These are phyloP conservation scores for Stevia rebaudiana DNA, from an alignment of 140 eudicot genomes.

Conservation along the genomic window DNA sequence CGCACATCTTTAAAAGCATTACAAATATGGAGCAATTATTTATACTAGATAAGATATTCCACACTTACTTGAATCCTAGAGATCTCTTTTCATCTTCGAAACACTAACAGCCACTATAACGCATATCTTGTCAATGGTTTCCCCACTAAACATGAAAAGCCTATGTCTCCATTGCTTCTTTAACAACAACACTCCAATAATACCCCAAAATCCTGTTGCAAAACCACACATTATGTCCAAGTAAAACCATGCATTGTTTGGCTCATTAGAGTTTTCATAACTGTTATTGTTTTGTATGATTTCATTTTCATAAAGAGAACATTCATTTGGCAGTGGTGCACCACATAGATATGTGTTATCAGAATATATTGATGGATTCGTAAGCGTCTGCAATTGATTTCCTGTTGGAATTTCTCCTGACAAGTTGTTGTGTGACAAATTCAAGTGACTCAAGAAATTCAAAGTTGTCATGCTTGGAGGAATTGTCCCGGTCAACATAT, in stretches of 20 bases:
- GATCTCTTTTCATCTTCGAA: not conserved
- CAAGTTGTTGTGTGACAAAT: conserved; percentile 31
- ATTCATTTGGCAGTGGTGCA: not conserved
- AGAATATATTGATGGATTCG: conserved; percentile 12
- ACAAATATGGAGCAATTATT: not conserved
- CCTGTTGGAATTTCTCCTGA: conserved; percentile 38
- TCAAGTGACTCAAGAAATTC: not conserved
- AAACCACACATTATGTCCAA: conserved; percentile 14
- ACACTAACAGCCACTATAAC: not conserved
- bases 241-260: not conserved
- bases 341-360: not conserved
- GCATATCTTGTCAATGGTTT: not conserved
- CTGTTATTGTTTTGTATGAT: not conserved
- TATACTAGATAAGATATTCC: not conserved
- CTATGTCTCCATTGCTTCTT: conserved; percentile 7
- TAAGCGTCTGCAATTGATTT: conserved; percentile 19
- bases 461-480: conserved; percentile 17
- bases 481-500: conserved; percentile 25
- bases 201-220: conserved; percentile 22
- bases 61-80: not conserved
- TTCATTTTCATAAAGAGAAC: not conserved
- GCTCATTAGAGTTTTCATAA: not conserved
- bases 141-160: conserved; percentile 4
- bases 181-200: conserved; percentile 1
- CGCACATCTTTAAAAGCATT: too few species aligned